These are phyloP conservation scores for Ramaria sp. DNA, from an alignment of 768 basidiomycete genomes.

Conservation along the genomic window DNA sequence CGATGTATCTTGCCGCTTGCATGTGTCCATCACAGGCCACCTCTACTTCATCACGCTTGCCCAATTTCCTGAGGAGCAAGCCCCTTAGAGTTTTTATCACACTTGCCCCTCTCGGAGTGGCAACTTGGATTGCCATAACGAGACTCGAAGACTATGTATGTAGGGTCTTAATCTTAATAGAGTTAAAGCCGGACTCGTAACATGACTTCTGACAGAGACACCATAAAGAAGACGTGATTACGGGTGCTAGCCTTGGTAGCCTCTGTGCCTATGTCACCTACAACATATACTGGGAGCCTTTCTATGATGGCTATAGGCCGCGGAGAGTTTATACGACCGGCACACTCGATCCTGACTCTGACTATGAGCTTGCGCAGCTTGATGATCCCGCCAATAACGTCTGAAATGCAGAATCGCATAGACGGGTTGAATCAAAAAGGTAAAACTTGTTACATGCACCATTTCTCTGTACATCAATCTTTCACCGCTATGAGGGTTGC, in stretches of 20 bases:
- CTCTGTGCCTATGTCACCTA: constrained; percentile 40
- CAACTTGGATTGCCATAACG: constrained; percentile 50
- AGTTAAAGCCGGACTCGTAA: neutral
- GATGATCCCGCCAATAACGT: neutral
- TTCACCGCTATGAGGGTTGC: constrained; percentile 4
- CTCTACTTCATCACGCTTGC: constrained; percentile 22
- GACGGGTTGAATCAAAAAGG: neutral
- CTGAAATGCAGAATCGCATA: neutral
- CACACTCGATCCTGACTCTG: neutral
- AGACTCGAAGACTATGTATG: constrained; percentile 57
- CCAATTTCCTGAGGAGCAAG: constrained; percentile 34
- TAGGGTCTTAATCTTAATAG: constrained; percentile 4
- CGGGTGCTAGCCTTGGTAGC: constrained; percentile 49
- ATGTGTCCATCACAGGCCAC: constrained; percentile 48
- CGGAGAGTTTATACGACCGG: neutral
- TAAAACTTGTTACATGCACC: neutral
- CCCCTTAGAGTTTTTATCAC: constrained; percentile 37
- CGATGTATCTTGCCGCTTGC: constrained; percentile 53
- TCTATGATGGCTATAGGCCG: constrained; percentile 20
- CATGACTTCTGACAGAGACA: constrained; percentile 34
- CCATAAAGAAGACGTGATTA: constrained; percentile 60
- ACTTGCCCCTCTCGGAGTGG: constrained; percentile 42
- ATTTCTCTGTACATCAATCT: neutral
- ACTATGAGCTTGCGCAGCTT: neutral
- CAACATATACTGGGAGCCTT: constrained; percentile 56